Base-by-base conservation (phyloP, 202 grass and related monocot genomes). In the Saccharum hybrid region DNA sequence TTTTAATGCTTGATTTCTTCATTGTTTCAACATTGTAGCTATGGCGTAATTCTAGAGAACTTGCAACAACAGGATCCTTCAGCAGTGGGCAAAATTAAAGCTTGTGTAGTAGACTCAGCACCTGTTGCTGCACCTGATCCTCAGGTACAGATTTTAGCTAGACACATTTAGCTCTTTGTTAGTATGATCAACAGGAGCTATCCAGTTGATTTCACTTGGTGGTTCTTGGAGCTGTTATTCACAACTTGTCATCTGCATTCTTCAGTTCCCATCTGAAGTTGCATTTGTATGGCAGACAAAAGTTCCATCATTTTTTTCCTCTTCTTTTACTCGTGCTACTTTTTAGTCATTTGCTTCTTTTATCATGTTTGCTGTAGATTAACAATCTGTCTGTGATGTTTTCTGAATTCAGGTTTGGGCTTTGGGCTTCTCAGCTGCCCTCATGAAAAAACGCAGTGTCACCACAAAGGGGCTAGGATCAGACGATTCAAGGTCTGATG, bases 371-470 rank as follows among this genome's bases (percentile, higher is more conserved):
- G 37, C 40, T 54, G 54, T 28, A 41, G 28, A 18, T 38, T 75
- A 40, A 76, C 61, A 45, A 71, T 18, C 30, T 12, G 23, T 43
- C 2, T 39, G 33, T 13, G 10, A 39, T 83, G 63, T 73, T 51
- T 83, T 60, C 74, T 79, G 75, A 68, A 34, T 39, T 40, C 73
- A 98, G 96, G 89, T 98, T 59, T 98, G 96, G 96, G 96, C 96
- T 49, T 93, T 76, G n/a, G 96, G 96, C 22, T 98, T 98, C 84
- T 98, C 96, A 0, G 92, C 96, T 83, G 96, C 96, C 60, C 66
- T 98, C 78, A 68, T 98, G 87, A 94, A 95, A 68, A 98, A 98
- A 75, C 82, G 83, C 16, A 95, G 92, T 18, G 43, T 95, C 34
- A 67, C 89, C n/a, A 90, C 92, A 7, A 95, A 91, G 85, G 89